phyloP scores from a whole-genome alignment of 2,329 filamentous ascomycete species.

The Colletotrichum aenigma region DNA sequence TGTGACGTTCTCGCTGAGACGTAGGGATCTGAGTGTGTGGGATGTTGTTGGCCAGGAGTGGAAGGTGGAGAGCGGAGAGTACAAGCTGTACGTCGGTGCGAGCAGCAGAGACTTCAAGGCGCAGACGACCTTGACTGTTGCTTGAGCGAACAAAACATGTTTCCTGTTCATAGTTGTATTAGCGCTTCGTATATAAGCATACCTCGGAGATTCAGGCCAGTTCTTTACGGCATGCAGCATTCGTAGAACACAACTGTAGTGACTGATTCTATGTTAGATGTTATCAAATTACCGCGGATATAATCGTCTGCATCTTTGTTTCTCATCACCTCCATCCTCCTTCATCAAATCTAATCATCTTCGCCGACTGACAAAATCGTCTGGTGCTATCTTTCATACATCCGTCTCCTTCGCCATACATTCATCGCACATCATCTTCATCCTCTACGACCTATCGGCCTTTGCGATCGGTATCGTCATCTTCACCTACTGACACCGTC shows the following conservation, averaged over 20 bases:
- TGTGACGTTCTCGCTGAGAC: slow-evolving; percentile 56
- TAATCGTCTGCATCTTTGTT: too few relatives aligned
- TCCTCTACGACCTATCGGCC: too few relatives aligned
- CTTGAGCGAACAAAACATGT: not conserved
- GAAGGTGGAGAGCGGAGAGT: slow-evolving; percentile 50
- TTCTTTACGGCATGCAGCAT: not conserved
- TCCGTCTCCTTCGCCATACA: too few relatives aligned
- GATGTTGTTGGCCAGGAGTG: slow-evolving; percentile 64
- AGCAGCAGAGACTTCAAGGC: slow-evolving; percentile 45
- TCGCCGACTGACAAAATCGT: too few relatives aligned
- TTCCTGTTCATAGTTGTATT: not conserved
- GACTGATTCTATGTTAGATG: not conserved
- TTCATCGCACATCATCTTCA: too few relatives aligned
- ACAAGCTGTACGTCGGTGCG: slow-evolving; percentile 47
- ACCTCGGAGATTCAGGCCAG: not conserved
- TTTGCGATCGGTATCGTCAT: too few relatives aligned
- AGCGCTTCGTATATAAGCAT: not conserved
- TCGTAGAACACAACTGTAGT: not conserved
- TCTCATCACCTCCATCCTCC: too few relatives aligned
- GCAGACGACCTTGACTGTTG: not conserved
- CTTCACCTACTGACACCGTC: too few relatives aligned
- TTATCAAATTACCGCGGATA: not conserved
- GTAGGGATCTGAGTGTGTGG: slow-evolving; percentile 70
- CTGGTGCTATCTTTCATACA: too few relatives aligned
- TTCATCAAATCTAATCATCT: too few relatives aligned